These are phyloP conservation scores for Phialophora tarda DNA, from an alignment of 2,329 filamentous ascomycete genomes.

Conservation along the genomic window DNA sequence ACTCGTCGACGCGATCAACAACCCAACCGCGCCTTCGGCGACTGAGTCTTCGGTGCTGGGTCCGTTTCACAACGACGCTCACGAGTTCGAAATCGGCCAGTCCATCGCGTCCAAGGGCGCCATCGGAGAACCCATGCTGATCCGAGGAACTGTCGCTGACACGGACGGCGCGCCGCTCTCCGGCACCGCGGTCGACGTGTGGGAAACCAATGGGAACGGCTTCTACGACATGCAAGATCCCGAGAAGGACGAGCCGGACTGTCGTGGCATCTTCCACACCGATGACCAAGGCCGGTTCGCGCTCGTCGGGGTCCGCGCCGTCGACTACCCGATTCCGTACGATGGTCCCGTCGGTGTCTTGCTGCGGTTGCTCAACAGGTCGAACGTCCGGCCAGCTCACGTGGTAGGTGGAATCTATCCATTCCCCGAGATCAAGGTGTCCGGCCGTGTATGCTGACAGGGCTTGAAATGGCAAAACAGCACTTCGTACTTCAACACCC, in stretches of 20 bases:
- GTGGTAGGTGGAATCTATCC: slow-evolving; percentile 45
- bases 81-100: slow-evolving; percentile 20
- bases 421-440: background rate
- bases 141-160: slow-evolving; percentile 24
- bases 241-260: slow-evolving; percentile 27
- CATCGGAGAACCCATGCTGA: slow-evolving; percentile 25
- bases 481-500: slow-evolving; percentile 58
- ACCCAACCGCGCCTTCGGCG: slow-evolving; percentile 17
- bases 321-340: slow-evolving; percentile 29
- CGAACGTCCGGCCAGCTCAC: slow-evolving; percentile 65
- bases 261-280: slow-evolving; percentile 27
- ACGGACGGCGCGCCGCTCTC: slow-evolving; percentile 21
- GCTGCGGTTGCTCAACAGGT: slow-evolving; percentile 60
- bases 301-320: slow-evolving; percentile 24
- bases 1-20: slow-evolving; percentile 31
- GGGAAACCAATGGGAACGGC: slow-evolving; percentile 30
- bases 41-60: slow-evolving; percentile 29
- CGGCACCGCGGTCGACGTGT: slow-evolving; percentile 23
- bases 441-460: background rate
- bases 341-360: slow-evolving; percentile 58
- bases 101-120: slow-evolving; percentile 25
- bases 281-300: slow-evolving; percentile 23
- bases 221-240: slow-evolving; percentile 33
- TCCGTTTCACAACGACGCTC: slow-evolving; percentile 29
- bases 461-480: slow-evolving; percentile 12